These are phyloP conservation scores for Zalaria obscura DNA, from an alignment of 2,329 filamentous ascomycete genomes.

Conservation along the genomic window DNA sequence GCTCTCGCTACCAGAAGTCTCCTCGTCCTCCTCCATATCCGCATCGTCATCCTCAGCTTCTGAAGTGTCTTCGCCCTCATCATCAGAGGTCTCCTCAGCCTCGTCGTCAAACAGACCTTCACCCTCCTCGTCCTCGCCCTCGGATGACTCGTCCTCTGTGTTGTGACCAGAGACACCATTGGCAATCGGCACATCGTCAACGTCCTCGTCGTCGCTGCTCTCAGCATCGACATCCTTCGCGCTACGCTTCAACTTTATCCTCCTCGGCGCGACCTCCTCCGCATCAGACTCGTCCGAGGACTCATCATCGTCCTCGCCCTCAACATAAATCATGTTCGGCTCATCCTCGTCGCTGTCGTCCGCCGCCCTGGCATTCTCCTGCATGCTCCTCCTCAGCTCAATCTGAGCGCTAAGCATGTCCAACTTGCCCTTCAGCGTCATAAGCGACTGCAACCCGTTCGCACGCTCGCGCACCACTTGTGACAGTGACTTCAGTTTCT, in stretches of 20 bases:
- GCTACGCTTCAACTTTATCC: not conserved
- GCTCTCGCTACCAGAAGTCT: conserved; percentile 8
- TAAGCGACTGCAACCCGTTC: conserved; percentile 63
- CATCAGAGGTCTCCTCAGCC: conserved; percentile 33
- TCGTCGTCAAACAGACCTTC: conserved; percentile 36
- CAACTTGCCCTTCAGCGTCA: conserved; percentile 86
- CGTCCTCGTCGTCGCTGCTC: conserved; percentile 6
- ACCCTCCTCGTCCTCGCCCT: conserved; percentile 10
- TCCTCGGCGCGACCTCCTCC: conserved; percentile 28
- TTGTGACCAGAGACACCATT: conserved; percentile 8
- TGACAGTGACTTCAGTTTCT: conserved; percentile 64
- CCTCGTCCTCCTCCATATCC: conserved; percentile 13
- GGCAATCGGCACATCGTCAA: conserved; percentile 7
- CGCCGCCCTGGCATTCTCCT: conserved; percentile 33
- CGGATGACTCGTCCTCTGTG: conserved; percentile 8
- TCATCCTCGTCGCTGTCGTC: conserved; percentile 51
- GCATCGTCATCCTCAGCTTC: conserved; percentile 30
- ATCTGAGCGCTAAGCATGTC: conserved; percentile 90
- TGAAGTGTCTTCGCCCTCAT: conserved; percentile 31
- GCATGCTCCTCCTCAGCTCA: conserved; percentile 58
- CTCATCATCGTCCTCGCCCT: conserved; percentile 55
- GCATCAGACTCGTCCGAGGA: conserved; percentile 38
- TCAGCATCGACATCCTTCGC: conserved; percentile 17
- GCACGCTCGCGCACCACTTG: conserved; percentile 80
- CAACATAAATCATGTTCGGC: conserved; percentile 71